Evolutionary conservation across 306 rosid species (phyloP).

Genomic region (Nissolia schottii): DNA sequence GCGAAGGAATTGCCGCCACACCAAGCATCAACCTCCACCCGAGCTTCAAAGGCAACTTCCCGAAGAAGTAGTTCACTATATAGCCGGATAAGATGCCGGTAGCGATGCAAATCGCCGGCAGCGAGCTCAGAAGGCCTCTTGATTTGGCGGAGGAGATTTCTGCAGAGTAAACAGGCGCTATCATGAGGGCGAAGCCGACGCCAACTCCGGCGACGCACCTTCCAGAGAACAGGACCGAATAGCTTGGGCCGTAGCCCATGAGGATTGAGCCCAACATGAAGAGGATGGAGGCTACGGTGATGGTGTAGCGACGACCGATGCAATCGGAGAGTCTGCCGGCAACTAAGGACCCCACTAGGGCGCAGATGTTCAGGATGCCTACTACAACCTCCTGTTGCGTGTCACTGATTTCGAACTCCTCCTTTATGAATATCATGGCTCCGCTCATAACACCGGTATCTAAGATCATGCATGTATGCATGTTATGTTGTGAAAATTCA

Average conservation of each 20-base stretch:
- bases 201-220: constrained; percentile 74
- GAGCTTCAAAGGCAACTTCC: constrained; percentile 43
- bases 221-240: constrained; percentile 49
- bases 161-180: constrained; percentile 84
- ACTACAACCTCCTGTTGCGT: constrained; percentile 65
- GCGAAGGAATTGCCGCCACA: constrained; percentile 63
- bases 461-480: background rate
- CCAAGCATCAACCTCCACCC: constrained; percentile 96
- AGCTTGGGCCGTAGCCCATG: constrained; percentile 84
- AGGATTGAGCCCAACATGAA: constrained; percentile 65
- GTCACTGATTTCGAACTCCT: constrained; percentile 65
- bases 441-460: constrained; percentile 98
- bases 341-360: constrained; percentile 51
- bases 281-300: constrained; percentile 43
- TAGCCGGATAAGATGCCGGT: constrained; percentile 72
- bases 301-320: constrained; percentile 84
- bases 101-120: constrained; percentile 73
- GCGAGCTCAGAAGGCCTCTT: constrained; percentile 60
- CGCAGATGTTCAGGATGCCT: constrained; percentile 72
- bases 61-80: constrained; percentile 53
- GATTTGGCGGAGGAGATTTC: constrained; percentile 68
- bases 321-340: constrained; percentile 78
- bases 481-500: no score
- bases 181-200: constrained; percentile 78
- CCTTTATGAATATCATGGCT: constrained; percentile 81